phyloP scores from a whole-genome alignment of 306 rosid species.

The Quercus variabilis region DNA sequence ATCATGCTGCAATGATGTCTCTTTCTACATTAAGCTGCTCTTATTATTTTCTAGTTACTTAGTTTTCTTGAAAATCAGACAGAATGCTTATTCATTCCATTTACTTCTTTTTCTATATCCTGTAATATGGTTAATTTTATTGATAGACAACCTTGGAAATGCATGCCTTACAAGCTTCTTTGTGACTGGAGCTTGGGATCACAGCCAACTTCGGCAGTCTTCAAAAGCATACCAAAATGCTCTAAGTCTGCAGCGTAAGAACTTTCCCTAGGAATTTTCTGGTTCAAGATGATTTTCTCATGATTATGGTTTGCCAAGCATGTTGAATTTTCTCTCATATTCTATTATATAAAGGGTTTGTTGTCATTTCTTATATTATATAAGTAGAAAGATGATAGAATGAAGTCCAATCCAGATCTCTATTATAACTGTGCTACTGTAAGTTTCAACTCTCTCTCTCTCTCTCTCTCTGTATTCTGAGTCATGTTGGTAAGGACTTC shows the following conservation, averaged over 20 bases:
- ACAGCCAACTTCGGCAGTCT: slow-evolving; percentile 77
- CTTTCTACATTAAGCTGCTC: neutral
- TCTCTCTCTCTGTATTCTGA: neutral
- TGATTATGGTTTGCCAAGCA: neutral
- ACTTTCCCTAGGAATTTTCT: slow-evolving; percentile 5
- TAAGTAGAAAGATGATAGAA: slow-evolving; percentile 90
- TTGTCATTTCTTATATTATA: slow-evolving; percentile 12
- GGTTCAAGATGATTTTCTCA: neutral
- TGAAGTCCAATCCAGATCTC: slow-evolving; percentile 85
- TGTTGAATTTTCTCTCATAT: neutral
- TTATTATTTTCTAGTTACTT: neutral
- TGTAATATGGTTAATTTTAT: slow-evolving; percentile 15
- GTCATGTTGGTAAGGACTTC: neutral
- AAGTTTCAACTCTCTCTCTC: slow-evolving; percentile 25
- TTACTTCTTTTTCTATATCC: neutral
- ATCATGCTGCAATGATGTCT: neutral
- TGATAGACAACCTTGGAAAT: slow-evolving; percentile 92
- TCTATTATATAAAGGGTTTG: slow-evolving; percentile 8
- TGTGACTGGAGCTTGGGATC: slow-evolving; percentile 94
- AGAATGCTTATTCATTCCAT: neutral
- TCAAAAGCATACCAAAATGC: slow-evolving; percentile 96
- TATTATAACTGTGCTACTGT: slow-evolving; percentile 85
- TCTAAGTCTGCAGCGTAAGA: slow-evolving; percentile 58
- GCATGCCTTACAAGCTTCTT: slow-evolving; percentile 90
- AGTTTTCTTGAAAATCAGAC: neutral